Percentiles rank a stretch among this genome's conserved stretches.
These are phyloP conservation scores for Collybia mongolica DNA, from an alignment of 768 basidiomycete genomes.

Conservation along the genomic window DNA sequence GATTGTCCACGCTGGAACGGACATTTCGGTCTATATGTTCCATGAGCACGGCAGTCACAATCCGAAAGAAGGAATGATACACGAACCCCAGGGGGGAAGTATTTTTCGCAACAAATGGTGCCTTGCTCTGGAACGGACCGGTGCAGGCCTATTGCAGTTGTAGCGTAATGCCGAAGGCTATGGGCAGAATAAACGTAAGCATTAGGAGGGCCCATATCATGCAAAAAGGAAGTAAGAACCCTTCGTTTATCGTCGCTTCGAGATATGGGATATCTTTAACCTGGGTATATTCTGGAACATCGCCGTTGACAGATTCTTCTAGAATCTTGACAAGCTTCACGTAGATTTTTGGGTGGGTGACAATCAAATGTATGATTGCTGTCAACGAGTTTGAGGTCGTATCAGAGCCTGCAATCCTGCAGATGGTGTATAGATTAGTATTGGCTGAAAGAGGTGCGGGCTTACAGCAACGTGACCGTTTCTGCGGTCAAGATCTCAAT, in stretches of 20 bases:
- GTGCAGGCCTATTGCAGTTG: slow-evolving; percentile 34
- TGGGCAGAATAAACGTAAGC: background rate
- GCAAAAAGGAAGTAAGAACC: slow-evolving; percentile 8
- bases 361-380: slow-evolving; percentile 24
- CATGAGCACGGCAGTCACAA: background rate
- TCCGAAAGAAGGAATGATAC: background rate
- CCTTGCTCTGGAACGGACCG: slow-evolving; percentile 28
- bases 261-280: slow-evolving; percentile 27
- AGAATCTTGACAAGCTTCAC: slow-evolving; percentile 17
- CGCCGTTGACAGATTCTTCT: slow-evolving; percentile 9
- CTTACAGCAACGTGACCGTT: slow-evolving; percentile 25
- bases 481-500: slow-evolving; percentile 25
- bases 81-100: slow-evolving; percentile 29
- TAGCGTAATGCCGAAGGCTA: slow-evolving; percentile 31
- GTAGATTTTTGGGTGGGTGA: slow-evolving; percentile 21
- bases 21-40: slow-evolving; percentile 28
- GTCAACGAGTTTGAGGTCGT: slow-evolving; percentile 30
- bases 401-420: slow-evolving; percentile 33
- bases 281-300: slow-evolving; percentile 15
- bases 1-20: slow-evolving; percentile 32
- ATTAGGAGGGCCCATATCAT: too few species aligned
- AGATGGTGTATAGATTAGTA: background rate
- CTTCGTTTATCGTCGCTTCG: slow-evolving; percentile 25
- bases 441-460: background rate
- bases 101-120: slow-evolving; percentile 18